Evolutionary conservation across 225 moss, liverwort and hornwort genomes (phyloP), one percentile per base, ranked within the genome.

Genomic region (Neckera pumila): DNA sequence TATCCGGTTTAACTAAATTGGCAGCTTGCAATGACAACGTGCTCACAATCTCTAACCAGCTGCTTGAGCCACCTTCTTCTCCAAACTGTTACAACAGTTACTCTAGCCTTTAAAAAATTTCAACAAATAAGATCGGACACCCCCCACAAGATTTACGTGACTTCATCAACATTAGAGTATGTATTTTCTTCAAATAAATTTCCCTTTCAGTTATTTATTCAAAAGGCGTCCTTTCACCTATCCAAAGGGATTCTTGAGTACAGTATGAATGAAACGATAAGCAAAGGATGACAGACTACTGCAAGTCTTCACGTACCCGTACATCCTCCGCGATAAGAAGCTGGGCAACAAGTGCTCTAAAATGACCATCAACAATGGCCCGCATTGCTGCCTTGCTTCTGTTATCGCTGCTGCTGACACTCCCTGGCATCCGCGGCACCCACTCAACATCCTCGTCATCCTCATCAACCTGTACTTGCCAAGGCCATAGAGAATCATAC

Each of bases 11-110:
- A 9, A 98, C 91, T 78, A 95, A 89, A 86, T 89, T 92, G 66
- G 98, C 97, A 80, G 98, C 97, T 92, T 94, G 92, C 93, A 95
- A 93, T 36, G 98, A 94, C 79, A 97, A 88, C 45, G 95, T 92
- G 86, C 95, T 95, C 80, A 97, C 97, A 89, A 97, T 95, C 78
- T 95, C 96, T 91, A 98, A 89, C 98, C 98, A 98, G 92, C 94
- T 95, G n/a, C 95, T 95, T 56, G 94, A 88, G 80, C 92, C 92
- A 81, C 92, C 95, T 89, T 90, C 89, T 91, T 93, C 96, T 86
- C 97, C 95, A 87, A 93, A 90, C 92, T 94, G 92, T 87, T 76
- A 84, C 91, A 90, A 34, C 88, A 90, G 27, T 71, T 65, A 86
- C n/a, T 81, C 60, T 40, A 75, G 70, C 18, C 62, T 70, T 70